Conservation (phyloP, 1,284 basidiomycete species). For the Ustilago bromivora region DNA sequence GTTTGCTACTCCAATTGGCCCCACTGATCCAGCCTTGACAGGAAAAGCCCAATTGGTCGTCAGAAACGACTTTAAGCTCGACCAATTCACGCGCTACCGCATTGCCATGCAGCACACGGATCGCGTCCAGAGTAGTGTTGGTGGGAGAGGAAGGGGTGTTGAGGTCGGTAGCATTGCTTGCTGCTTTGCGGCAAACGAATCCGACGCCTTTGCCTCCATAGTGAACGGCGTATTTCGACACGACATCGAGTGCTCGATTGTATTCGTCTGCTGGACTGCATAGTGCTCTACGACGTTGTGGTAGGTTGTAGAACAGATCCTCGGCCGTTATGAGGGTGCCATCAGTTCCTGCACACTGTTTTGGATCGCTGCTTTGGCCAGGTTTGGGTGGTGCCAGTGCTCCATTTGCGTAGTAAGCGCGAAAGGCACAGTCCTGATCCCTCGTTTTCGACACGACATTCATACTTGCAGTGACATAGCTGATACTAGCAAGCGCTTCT, state of each 20-base stretch:
- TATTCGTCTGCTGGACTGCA: conserved; percentile 92
- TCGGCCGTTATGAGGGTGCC: conserved; percentile 94
- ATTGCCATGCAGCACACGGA: conserved; percentile 84
- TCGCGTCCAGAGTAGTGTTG: conserved; percentile 79
- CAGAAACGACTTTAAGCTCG: conserved; percentile 65
- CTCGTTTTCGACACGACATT: conserved; percentile 82
- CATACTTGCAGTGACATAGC: conserved; percentile 86
- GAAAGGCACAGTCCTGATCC: conserved; percentile 60
- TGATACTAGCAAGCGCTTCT: conserved; percentile 95
- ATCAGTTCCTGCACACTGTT: conserved; percentile 91
- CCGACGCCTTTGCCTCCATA: conserved; percentile 74
- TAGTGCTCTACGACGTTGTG: conserved; percentile 86
- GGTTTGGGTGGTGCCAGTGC: conserved; percentile 51
- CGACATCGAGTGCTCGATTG: conserved; percentile 87
- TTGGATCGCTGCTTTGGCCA: conserved; percentile 73
- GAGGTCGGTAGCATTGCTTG: conserved; percentile 74
- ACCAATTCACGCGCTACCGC: conserved; percentile 85
- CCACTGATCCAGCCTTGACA: conserved; percentile 82
- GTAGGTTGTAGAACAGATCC: conserved; percentile 95
- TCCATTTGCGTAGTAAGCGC: conserved; percentile 62
- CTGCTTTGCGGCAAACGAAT: conserved; percentile 75
- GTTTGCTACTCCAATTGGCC: conserved; percentile 89
- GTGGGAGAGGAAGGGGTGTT: conserved; percentile 77
- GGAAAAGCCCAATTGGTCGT: conserved; percentile 45
- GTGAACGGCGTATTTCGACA: conserved; percentile 85